Conservation (phyloP, 495 filamentous ascomycete species). For the Lasiosphaeriaceae sp. region DNA sequence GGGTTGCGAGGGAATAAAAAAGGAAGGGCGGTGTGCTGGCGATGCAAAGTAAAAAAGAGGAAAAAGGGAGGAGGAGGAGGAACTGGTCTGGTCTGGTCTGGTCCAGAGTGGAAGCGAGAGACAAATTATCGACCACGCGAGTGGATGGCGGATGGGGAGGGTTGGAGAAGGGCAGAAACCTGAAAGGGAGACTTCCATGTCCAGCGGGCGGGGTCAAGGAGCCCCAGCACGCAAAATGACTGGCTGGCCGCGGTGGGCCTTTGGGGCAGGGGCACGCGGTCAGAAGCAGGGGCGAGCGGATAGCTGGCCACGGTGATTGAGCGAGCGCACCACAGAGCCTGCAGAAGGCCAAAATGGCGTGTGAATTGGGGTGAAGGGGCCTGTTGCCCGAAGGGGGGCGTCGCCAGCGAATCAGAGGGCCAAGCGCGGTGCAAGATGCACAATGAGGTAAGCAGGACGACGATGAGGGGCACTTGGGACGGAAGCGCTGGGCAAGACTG, state of each 20-base stretch:
- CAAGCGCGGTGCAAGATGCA: conserved; percentile 1
- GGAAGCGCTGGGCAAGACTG: not conserved
- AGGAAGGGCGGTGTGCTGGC: conserved; percentile 41
- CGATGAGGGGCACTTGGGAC: not conserved
- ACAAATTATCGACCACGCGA: conserved; percentile 20
- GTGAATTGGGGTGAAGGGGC: conserved; percentile 15
- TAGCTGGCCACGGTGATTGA: conserved; percentile 33
- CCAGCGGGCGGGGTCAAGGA: conserved; percentile 4
- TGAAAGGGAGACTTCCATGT: not conserved
- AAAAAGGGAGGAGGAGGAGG: conserved; percentile 32
- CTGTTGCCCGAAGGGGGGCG: conserved; percentile 7
- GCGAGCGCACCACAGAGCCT: conserved; percentile 8
- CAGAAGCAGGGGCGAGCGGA: conserved; percentile 30
- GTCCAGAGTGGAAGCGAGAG: conserved; percentile 28
- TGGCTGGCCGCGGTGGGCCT: conserved; percentile 16
- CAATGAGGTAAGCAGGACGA: conserved; percentile 24
- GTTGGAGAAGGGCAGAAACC: conserved; percentile 17
- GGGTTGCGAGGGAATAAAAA: conserved; percentile 33
- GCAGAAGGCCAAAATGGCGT: conserved; percentile 13
- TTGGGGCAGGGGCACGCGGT: conserved; percentile 22
- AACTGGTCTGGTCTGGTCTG: too few relatives aligned
- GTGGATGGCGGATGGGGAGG: conserved; percentile 7
- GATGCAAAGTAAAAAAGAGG: conserved; percentile 31
- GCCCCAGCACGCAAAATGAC: conserved; percentile 21
- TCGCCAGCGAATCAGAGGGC: conserved; percentile 17